Percentiles rank a stretch among this genome's conserved stretches.
These are phyloP conservation scores for Pestalotiopsis sp. DNA, from an alignment of 2,329 filamentous ascomycete species.

Conservation along the genomic window DNA sequence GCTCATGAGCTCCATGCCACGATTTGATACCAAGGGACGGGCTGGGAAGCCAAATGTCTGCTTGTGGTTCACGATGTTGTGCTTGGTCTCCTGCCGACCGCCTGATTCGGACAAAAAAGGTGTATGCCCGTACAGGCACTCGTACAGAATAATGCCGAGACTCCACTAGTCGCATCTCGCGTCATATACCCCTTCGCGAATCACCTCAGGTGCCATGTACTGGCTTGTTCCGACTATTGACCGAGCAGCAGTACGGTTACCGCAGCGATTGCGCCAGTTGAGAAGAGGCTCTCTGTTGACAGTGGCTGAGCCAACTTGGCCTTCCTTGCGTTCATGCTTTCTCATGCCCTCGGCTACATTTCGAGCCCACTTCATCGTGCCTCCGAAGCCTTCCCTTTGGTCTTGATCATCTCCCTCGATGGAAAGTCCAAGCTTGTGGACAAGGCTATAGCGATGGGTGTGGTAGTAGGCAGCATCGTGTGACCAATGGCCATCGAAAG, in stretches of 20 bases:
- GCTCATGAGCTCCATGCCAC: conserved; percentile 76
- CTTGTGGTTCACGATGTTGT: conserved; percentile 77
- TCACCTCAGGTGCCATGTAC: conserved; percentile 97
- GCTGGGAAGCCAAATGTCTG: conserved; percentile 70
- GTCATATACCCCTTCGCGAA: conserved; percentile 80
- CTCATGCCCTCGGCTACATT: conserved; percentile 38
- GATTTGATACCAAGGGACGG: conserved; percentile 63
- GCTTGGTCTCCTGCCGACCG: conserved; percentile 75
- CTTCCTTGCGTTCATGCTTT: conserved; percentile 37
- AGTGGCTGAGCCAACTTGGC: conserved; percentile 38
- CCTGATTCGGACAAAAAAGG: conserved; percentile 82
- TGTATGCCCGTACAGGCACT: conserved; percentile 90
- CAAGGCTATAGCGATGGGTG: conserved; percentile 75
- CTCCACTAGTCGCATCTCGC: conserved; percentile 97
- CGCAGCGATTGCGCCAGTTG: conserved; percentile 67
- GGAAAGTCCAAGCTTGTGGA: conserved; percentile 73
- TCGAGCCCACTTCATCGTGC: conserved; percentile 38
- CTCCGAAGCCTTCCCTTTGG: conserved; percentile 36
- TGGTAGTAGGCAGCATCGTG: conserved; percentile 88
- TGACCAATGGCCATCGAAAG: conserved; percentile 93
- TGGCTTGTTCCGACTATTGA: conserved; percentile 95
- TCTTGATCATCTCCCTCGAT: conserved; percentile 76
- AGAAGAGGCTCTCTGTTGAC: conserved; percentile 52
- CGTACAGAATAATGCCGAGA: conserved; percentile 89
- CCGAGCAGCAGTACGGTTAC: conserved; percentile 71